Evolutionary conservation across 345 rosid species (phyloP).

Genomic region (Aquilaria sinensis): DNA sequence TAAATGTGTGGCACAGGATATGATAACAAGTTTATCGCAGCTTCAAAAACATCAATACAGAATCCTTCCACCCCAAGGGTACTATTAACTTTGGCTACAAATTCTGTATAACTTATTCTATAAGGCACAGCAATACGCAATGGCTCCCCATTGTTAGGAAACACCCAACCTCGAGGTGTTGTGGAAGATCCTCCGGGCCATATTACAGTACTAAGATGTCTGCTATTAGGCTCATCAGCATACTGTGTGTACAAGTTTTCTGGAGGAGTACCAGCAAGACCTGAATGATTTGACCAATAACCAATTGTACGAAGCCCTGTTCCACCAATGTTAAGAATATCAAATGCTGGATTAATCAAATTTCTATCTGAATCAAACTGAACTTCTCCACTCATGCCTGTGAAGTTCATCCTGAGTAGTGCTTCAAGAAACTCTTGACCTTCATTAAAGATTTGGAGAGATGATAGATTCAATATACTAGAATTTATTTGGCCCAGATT

Average conservation of each 20-base stretch:
- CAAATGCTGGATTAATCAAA: slow-evolving; percentile 54
- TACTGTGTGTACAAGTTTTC: slow-evolving; percentile 37
- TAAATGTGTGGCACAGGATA: slow-evolving; percentile 68
- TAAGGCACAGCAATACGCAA: slow-evolving; percentile 66
- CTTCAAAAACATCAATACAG: slow-evolving; percentile 81
- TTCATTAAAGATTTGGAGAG: slow-evolving; percentile 53
- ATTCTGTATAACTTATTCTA: slow-evolving; percentile 49
- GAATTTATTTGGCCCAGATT: slow-evolving; percentile 32
- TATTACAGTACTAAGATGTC: slow-evolving; percentile 40
- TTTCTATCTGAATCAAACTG: slow-evolving; percentile 47
- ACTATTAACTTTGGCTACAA: slow-evolving; percentile 40
- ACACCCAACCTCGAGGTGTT: slow-evolving; percentile 80
- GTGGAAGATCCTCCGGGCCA: slow-evolving; percentile 65
- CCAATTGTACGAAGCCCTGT: slow-evolving; percentile 56
- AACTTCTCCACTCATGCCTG: slow-evolving; percentile 56
- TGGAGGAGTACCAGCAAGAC: slow-evolving; percentile 52
- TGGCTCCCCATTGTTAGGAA: slow-evolving; percentile 71
- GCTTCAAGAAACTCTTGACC: slow-evolving; percentile 53
- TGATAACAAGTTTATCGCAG: slow-evolving; percentile 66
- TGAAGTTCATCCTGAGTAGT: slow-evolving; percentile 45
- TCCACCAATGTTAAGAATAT: slow-evolving; percentile 58
- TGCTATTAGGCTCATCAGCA: slow-evolving; percentile 29
- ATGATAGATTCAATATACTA: slow-evolving; percentile 39
- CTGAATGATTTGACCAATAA: slow-evolving; percentile 73
- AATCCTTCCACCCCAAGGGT: slow-evolving; percentile 71